Evolutionary conservation across 1,284 basidiomycete genomes (phyloP), one percentile per base, ranked within the genome.

Genomic region (Marasmius sp.): DNA sequence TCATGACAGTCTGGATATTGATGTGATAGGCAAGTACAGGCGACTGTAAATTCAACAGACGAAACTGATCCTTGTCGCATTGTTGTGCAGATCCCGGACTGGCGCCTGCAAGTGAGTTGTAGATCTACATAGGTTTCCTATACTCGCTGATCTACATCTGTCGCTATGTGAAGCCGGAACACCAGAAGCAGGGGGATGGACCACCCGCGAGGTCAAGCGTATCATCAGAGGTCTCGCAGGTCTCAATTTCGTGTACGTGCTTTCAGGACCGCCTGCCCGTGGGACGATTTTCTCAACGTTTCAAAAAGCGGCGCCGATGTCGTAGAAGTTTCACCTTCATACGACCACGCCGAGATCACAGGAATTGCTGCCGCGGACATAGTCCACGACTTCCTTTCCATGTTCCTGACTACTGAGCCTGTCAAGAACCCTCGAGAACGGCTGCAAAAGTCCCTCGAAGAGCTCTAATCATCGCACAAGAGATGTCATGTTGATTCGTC

Each of bases 311-410:
- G 84, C 41, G 82, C 81, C 0, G 85, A 86, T 66, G 76, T 86
- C 56, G 84, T 86, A 38, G 84, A 85, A 70, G 84, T 85, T 9
- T 74, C 82, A 1, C 83, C 48, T 75, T 67, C 68, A 9, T 70
- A 67, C 50, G 68, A 70, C 53, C 49, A 65, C 34, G 87, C 86
- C 4, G 87, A 88, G 59, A 82, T 85, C 57, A 88, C 86, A 39
- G 80, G 81, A 16, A 82, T 82, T 45, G 83, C 79, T 41, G 86
- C 87, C 6, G 87, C 87, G 0, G 85, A 87, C 62, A 74, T 89
- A 55, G 81, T 86, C 0, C 83, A 86, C 59, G 85, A 87, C 69
- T 85, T 87, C 68, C 71, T 87, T 57, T 80, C 81, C 1, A 82
- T 87, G 81, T 71, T 87, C 67, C 68, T 81, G 61, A 64, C 72